These are phyloP conservation scores for Macrotyloma uniflorum DNA, from an alignment of 306 rosid genomes.

Conservation along the genomic window DNA sequence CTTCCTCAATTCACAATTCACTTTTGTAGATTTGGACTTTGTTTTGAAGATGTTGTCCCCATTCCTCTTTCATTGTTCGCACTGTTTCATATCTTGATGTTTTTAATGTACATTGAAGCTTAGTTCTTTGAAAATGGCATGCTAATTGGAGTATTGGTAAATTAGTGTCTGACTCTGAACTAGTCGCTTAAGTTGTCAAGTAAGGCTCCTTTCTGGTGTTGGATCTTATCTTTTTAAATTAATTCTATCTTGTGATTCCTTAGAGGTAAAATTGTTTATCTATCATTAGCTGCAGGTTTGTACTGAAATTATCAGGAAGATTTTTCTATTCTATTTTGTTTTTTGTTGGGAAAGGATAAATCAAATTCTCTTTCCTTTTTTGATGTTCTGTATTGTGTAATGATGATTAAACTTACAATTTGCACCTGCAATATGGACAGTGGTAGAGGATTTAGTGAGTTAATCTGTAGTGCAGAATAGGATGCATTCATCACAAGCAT, in stretches of 20 bases:
- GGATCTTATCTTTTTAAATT: not conserved
- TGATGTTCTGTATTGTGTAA: constrained; percentile 18
- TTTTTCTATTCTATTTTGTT: not conserved
- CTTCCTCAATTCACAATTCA: not conserved
- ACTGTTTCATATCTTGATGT: not conserved
- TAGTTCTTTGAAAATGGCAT: not conserved
- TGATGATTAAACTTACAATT: constrained; percentile 39
- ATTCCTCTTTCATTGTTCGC: not conserved
- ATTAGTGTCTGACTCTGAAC: not conserved
- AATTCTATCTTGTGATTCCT: not conserved
- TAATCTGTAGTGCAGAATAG: constrained; percentile 34
- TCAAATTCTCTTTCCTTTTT: not conserved
- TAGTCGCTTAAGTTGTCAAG: not conserved
- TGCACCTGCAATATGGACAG: constrained; percentile 44
- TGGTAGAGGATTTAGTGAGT: constrained; percentile 39
- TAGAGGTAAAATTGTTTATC: not conserved
- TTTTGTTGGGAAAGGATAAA: not conserved
- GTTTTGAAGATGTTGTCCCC: not conserved
- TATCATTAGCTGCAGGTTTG: not conserved
- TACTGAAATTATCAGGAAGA: not conserved
- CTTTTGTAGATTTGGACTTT: not conserved
- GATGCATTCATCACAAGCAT: constrained; percentile 52
- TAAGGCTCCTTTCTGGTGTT: not conserved
- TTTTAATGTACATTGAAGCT: not conserved
- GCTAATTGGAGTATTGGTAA: not conserved